phyloP scores from a whole-genome alignment of 306 rosid species.

The Ziziphus jujuba region DNA sequence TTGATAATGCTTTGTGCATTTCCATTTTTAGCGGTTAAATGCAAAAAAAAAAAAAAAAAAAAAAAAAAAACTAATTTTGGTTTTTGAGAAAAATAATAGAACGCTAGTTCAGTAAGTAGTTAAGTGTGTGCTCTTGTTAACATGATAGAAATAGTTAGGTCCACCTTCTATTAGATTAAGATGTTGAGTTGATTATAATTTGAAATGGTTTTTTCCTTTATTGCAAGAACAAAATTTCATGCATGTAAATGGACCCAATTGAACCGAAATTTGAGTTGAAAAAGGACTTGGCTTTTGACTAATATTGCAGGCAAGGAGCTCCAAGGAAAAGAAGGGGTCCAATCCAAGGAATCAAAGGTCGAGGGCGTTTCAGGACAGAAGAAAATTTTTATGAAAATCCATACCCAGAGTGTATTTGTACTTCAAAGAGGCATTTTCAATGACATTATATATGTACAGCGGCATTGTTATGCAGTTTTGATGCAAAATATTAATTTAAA shows the following conservation, averaged over 20 bases:
- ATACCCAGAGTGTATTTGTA: slow-evolving; percentile 91
- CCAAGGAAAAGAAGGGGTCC: slow-evolving; percentile 82
- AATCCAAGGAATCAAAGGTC: slow-evolving; percentile 67
- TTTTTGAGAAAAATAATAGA: no score
- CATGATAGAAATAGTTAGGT: no score
- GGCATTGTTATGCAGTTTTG: neutral
- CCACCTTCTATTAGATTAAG: no score
- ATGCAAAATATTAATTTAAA: slow-evolving; percentile 6
- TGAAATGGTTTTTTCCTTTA: no score
- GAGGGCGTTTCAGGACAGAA: slow-evolving; percentile 79
- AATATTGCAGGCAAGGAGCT: slow-evolving; percentile 69
- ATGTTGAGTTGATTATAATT: no score
- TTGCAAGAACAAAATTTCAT: neutral
- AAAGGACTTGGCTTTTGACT: slow-evolving; percentile 21
- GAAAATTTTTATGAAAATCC: slow-evolving; percentile 89
- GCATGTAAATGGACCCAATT: neutral
- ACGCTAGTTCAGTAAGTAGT: no score
- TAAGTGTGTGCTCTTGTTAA: no score
- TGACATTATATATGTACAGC: neutral
- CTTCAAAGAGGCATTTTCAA: slow-evolving; percentile 33
- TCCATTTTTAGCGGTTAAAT: no score
- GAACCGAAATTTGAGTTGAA: slow-evolving; percentile 3
- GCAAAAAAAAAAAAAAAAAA: no score
- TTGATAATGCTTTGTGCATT: no score
- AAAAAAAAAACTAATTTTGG: no score